phyloP scores from a whole-genome alignment of 495 filamentous ascomycete genomes.

The Lindgomyces ingoldianus region DNA sequence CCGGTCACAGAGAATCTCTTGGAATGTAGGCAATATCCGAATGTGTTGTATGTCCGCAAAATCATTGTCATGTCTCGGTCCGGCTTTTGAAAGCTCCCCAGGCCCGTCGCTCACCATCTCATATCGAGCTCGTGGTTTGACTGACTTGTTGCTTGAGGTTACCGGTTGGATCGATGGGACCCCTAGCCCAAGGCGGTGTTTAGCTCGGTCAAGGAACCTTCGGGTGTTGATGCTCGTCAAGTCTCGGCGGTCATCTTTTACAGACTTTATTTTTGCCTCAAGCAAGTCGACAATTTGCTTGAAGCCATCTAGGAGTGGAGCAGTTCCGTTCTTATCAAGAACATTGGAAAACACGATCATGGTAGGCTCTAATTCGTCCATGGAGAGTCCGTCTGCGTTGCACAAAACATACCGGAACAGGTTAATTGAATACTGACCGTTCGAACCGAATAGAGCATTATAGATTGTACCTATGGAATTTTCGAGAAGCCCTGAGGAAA shows the following conservation, averaged over 20 bases:
- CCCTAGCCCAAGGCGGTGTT: neutral
- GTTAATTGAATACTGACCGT: conserved; percentile 49
- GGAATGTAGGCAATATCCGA: conserved; percentile 61
- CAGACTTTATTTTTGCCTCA: neutral
- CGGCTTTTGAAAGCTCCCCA: conserved; percentile 54
- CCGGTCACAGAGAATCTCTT: conserved; percentile 58
- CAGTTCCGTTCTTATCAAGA: neutral
- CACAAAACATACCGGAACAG: conserved; percentile 45
- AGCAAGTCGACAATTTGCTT: neutral
- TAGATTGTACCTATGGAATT: conserved; percentile 58
- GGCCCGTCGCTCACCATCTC: conserved; percentile 40
- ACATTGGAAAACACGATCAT: neutral
- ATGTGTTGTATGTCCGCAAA: conserved; percentile 60
- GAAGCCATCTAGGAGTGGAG: neutral
- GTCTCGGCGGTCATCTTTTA: neutral
- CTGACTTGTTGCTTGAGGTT: neutral
- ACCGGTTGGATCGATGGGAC: neutral
- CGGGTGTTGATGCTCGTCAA: neutral
- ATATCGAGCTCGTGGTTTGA: conserved; percentile 6
- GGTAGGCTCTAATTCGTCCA: conserved; percentile 8
- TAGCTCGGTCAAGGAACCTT: neutral
- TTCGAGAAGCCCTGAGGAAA: conserved; percentile 58
- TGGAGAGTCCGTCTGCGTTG: neutral
- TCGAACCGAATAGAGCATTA: conserved; percentile 56
- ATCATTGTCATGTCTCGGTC: conserved; percentile 70